A percentile compares a stretch with the other conserved stretches of the same genome.
Conservation (phyloP, 768 basidiomycete genomes). For the Auriscalpium orientale region DNA sequence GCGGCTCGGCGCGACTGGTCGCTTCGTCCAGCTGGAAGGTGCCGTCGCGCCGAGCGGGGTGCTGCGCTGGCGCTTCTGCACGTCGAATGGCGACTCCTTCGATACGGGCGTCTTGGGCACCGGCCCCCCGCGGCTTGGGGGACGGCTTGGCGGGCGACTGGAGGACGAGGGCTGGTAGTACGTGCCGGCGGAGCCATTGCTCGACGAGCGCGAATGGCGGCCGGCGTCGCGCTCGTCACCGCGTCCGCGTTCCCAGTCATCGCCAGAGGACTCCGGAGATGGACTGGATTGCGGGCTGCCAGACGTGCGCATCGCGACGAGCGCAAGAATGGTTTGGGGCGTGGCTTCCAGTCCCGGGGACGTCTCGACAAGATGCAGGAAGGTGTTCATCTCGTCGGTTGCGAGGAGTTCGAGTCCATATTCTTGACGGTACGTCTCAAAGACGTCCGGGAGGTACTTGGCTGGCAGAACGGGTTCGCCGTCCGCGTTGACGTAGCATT, state of each 20-base stretch:
- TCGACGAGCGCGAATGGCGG: slow-evolving; percentile 45
- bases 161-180: slow-evolving; percentile 23
- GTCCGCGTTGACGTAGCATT: slow-evolving; percentile 47
- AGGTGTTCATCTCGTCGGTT: slow-evolving; percentile 51
- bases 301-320: slow-evolving; percentile 43
- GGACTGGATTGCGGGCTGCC: slow-evolving; percentile 9
- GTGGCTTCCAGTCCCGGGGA: slow-evolving; percentile 64
- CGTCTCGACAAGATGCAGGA: slow-evolving; percentile 46
- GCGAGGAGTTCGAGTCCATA: slow-evolving; percentile 60
- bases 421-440: slow-evolving; percentile 52
- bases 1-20: slow-evolving; percentile 58
- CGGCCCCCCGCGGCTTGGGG: slow-evolving; percentile 42
- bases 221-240: slow-evolving; percentile 24
- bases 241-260: slow-evolving; percentile 35
- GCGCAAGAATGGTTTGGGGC: slow-evolving; percentile 50
- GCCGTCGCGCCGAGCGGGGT: slow-evolving; percentile 51
- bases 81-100: slow-evolving; percentile 59
- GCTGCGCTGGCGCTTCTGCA: slow-evolving; percentile 60
- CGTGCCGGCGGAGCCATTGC: slow-evolving; percentile 42
- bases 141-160: slow-evolving; percentile 35
- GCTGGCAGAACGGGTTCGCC: slow-evolving; percentile 64
- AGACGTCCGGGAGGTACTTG: slow-evolving; percentile 61
- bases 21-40: slow-evolving; percentile 72
- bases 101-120: slow-evolving; percentile 40
- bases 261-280: slow-evolving; percentile 6